Evolutionary conservation across 2,329 filamentous ascomycete species (phyloP).

Genomic region (Fusarium nodosum): DNA sequence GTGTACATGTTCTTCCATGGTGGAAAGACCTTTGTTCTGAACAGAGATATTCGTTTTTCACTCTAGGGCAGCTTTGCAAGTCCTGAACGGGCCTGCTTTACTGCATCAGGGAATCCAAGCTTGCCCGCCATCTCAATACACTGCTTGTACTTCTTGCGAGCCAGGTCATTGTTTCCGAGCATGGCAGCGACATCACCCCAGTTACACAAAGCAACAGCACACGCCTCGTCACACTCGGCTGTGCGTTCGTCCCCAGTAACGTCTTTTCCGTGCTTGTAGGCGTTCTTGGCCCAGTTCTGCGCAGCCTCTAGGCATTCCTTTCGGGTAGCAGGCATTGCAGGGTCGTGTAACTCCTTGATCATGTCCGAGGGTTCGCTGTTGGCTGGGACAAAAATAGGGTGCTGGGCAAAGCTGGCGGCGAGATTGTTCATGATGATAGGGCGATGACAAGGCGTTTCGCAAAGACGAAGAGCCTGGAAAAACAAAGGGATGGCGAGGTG

Average conservation of each 20-base stretch:
- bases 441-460: slow-evolving; percentile 77
- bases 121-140: slow-evolving; percentile 72
- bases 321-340: slow-evolving; percentile 61
- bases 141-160: slow-evolving; percentile 76
- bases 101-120: slow-evolving; percentile 65
- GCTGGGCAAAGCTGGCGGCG: slow-evolving; percentile 79
- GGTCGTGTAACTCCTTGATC: slow-evolving; percentile 49
- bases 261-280: slow-evolving; percentile 74
- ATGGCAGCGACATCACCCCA: slow-evolving; percentile 87
- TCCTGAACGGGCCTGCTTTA: slow-evolving; percentile 66
- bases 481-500: slow-evolving; percentile 89
- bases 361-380: slow-evolving; percentile 48
- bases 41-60: slow-evolving; percentile 7
- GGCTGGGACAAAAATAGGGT: slow-evolving; percentile 60
- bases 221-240: slow-evolving; percentile 85
- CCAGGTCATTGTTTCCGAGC: slow-evolving; percentile 74
- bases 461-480: slow-evolving; percentile 83
- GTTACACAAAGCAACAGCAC: slow-evolving; percentile 87
- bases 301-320: slow-evolving; percentile 77
- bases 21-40: not conserved
- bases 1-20: slow-evolving; percentile 4
- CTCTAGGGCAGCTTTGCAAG: slow-evolving; percentile 55
- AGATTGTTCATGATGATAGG: slow-evolving; percentile 91
- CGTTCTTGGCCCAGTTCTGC: slow-evolving; percentile 83
- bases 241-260: slow-evolving; percentile 76